phyloP scores from a whole-genome alignment of 2,329 filamentous ascomycete species.

The Botrytis elliptica region DNA sequence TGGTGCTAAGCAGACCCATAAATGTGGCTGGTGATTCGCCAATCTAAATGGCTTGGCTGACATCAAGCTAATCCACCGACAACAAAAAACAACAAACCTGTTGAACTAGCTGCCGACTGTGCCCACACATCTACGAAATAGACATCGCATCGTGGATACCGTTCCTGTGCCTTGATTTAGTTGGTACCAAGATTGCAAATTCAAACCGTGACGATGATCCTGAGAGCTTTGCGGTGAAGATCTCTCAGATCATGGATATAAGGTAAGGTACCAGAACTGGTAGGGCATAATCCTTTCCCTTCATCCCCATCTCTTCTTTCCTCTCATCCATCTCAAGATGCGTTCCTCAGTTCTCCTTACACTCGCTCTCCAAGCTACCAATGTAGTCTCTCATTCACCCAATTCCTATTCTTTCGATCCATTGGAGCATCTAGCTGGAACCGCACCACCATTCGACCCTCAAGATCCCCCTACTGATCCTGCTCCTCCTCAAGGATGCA shows the following conservation, averaged over 20 bases:
- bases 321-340: slow-evolving; percentile 11
- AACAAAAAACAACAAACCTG: not conserved
- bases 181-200: not conserved
- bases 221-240: not conserved
- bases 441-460: slow-evolving; percentile 51
- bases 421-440: slow-evolving; percentile 49
- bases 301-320: not conserved
- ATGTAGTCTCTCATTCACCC: slow-evolving; percentile 24
- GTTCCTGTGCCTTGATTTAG: slow-evolving; percentile 17
- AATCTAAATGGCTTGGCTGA: slow-evolving; percentile 16
- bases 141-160: not conserved
- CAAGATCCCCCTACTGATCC: slow-evolving; percentile 48
- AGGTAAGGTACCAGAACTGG: slow-evolving; percentile 5
- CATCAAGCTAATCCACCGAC: slow-evolving; percentile 3
- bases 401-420: slow-evolving; percentile 46
- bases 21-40: not conserved
- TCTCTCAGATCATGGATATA: slow-evolving; percentile 15
- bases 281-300: not conserved
- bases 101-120: not conserved
- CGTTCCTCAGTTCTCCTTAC: slow-evolving; percentile 16
- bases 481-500: slow-evolving; percentile 49
- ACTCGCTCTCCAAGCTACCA: slow-evolving; percentile 14
- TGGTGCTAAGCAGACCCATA: not conserved
- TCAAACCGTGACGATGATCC: not conserved
- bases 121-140: not conserved